Evolutionary conservation across 495 filamentous ascomycete genomes (phyloP), one percentile per base, ranked within the genome.

Genomic region (Venustampulla echinocandica): DNA sequence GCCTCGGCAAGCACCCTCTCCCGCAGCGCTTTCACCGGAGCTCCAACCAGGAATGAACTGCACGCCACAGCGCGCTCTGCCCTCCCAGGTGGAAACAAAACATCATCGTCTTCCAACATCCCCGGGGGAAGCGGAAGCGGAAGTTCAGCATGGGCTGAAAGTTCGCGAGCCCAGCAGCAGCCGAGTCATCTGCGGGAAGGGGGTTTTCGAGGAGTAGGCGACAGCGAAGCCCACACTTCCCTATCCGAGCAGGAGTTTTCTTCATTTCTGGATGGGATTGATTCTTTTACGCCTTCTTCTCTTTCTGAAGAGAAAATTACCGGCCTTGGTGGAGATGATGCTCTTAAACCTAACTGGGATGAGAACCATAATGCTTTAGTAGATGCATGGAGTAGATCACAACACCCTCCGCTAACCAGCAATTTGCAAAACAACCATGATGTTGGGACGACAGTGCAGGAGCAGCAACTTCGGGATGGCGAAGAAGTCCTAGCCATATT

Each of bases 201-300:
- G 22, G 37, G 37, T 19, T 37, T 54, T 27, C 49, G 53, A 33
- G 39, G 18, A 4, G n/a, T n/a, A n/a, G 45, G 40, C 19, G 50
- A 68, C 10, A 53, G 52, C 9, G 60, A 62, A 41, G 57, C 63
- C 33, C 65, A 71, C 34, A 49, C 61, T 11, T 52, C 51, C 1
- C 42, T 42, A n/a, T 49, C 65, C 25, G 70, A 75, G 46, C 55
- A 59, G 1, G 58, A 63, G 4, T 75, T 75, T 45, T 62, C 67
- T 0, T 56, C 60, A 10, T 73, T 75, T 46, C 45, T 75, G 22
- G 62, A 70, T 43, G 56, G 53, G 14, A 62, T 61, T 14, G 47
- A 47, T 21, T 47, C 54, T 9, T 57, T 58, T 25, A 52, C 46
- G 19, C 49, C 59, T n/a, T 51, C 57, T 20, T 54, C 58, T n/a